Conservation (phyloP, 305 asterid species). For the Rubia balearica region DNA sequence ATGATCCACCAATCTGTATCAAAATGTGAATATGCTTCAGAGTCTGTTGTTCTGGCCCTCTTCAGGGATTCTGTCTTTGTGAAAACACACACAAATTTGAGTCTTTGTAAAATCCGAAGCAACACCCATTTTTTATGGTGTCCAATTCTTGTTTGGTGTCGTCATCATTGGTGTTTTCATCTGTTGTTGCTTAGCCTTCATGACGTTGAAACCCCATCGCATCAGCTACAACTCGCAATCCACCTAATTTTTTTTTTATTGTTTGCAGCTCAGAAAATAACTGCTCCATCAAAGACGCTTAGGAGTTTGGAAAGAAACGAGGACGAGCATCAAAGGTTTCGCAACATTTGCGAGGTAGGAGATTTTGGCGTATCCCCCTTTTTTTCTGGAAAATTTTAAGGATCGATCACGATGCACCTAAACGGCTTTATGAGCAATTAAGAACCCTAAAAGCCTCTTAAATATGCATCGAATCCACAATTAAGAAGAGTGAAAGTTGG, state of each 20-base stretch:
- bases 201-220: not conserved
- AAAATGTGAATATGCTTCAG: not conserved
- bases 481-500: not conserved
- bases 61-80: not conserved
- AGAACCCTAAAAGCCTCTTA: not conserved
- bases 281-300: not conserved
- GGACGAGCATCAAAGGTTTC: not conserved
- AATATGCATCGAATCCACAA: not conserved
- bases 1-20: not conserved
- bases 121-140: not conserved
- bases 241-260: not conserved
- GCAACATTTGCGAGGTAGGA: slow-evolving; percentile 10
- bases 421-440: not conserved
- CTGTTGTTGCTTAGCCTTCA: not conserved
- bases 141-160: not conserved
- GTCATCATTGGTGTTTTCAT: not conserved
- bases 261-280: not conserved
- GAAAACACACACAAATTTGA: not conserved
- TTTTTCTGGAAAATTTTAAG: not conserved
- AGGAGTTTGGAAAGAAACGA: not conserved
- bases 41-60: too few species aligned
- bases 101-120: slow-evolving; percentile 8
- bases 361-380: not conserved
- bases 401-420: not conserved
- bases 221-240: not conserved